A percentile compares a stretch with the other conserved stretches of the same genome.
Evolutionary conservation across 257 asterid genomes (phyloP).

Genomic region (Phtheirospermum japonicum): DNA sequence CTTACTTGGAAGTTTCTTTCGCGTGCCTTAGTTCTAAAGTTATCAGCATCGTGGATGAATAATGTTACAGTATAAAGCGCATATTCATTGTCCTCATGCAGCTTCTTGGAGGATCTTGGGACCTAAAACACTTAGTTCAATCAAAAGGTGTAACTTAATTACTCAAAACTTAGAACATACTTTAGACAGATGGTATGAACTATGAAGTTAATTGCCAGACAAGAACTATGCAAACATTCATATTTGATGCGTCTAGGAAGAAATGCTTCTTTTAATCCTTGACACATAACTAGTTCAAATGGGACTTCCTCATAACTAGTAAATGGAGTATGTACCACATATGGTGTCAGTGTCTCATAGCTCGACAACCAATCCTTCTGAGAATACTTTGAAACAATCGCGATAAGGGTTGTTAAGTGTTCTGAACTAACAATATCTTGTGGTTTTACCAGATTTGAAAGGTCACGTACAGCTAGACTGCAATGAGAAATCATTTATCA

Average conservation of each 20-base stretch:
- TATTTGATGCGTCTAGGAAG: slow-evolving; percentile 16
- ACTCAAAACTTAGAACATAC: slow-evolving; percentile 13
- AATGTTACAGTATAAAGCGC: slow-evolving; percentile 74
- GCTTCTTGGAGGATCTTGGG: slow-evolving; percentile 93
- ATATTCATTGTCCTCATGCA: slow-evolving; percentile 83
- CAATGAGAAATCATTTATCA: slow-evolving; percentile 26
- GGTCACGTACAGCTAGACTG: slow-evolving; percentile 95
- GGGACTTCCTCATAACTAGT: slow-evolving; percentile 6
- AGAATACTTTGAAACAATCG: slow-evolving; percentile 71
- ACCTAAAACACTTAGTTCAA: slow-evolving; percentile 53
- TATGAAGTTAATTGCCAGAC: not conserved
- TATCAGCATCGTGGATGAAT: slow-evolving; percentile 91
- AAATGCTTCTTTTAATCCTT: slow-evolving; percentile 6
- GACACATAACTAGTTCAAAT: slow-evolving; percentile 5
- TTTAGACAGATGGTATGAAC: slow-evolving; percentile 6
- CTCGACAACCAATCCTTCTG: slow-evolving; percentile 92
- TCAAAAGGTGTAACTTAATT: slow-evolving; percentile 30
- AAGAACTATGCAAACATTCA: slow-evolving; percentile 19
- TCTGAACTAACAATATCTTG: slow-evolving; percentile 62
- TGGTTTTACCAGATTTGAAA: slow-evolving; percentile 82
- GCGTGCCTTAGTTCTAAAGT: slow-evolving; percentile 70
- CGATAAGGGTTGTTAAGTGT: slow-evolving; percentile 76
- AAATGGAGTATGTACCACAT: slow-evolving; percentile 54
- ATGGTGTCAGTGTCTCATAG: slow-evolving; percentile 79
- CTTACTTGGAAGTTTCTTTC: slow-evolving; percentile 80